These are phyloP conservation scores for Blastobotrys buckinghamii DNA, from an alignment of 1,139 yeast genomes.

Conservation along the genomic window DNA sequence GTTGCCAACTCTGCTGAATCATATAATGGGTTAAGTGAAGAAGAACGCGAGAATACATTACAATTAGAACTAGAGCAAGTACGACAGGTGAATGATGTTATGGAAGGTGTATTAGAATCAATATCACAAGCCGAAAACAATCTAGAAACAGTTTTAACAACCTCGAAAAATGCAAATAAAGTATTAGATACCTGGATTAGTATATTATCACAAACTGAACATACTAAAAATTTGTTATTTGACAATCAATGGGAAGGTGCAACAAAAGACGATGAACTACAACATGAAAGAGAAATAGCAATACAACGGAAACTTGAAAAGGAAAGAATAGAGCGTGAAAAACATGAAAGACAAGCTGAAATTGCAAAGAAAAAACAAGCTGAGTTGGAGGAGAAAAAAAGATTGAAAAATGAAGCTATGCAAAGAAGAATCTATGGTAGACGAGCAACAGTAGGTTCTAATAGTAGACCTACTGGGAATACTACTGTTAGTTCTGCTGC, in stretches of 20 bases:
- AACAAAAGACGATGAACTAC: conserved; percentile 25
- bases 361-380: conserved; percentile 17
- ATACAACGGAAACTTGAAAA: conserved; percentile 21
- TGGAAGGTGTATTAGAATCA: conserved; percentile 23
- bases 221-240: conserved; percentile 29
- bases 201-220: conserved; percentile 34
- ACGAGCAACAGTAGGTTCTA: conserved; percentile 9
- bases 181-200: conserved; percentile 32
- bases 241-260: conserved; percentile 32
- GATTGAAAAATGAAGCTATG: conserved; percentile 19
- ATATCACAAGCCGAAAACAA: conserved; percentile 23
- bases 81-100: conserved; percentile 22
- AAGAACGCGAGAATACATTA: conserved; percentile 22
- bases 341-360: conserved; percentile 18
- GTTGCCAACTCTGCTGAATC: conserved; percentile 6
- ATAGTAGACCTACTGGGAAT: not conserved
- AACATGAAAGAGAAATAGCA: conserved; percentile 21
- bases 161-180: conserved; percentile 30
- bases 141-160: conserved; percentile 21
- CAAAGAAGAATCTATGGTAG: conserved; percentile 24
- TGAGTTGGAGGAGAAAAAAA: conserved; percentile 18
- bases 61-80: conserved; percentile 25
- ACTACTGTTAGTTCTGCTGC: not conserved
- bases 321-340: conserved; percentile 20
- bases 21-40: conserved; percentile 9